These are phyloP conservation scores for Botrytis porri DNA, from an alignment of 2,329 filamentous ascomycete genomes.

Conservation along the genomic window DNA sequence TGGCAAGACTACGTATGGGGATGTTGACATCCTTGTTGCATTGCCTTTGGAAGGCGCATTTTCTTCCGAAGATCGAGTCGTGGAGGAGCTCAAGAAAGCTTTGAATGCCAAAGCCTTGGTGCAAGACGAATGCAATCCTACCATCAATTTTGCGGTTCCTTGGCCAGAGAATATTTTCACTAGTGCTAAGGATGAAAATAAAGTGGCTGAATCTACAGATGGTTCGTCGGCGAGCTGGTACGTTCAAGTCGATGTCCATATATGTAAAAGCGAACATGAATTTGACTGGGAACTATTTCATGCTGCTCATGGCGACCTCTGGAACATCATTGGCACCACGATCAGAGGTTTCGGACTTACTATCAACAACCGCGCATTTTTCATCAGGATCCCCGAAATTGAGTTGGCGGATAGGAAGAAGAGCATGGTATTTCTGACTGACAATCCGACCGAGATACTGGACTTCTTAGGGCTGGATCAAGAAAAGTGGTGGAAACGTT, in stretches of 20 bases:
- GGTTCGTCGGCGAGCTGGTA: slow-evolving; percentile 36
- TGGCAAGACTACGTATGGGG: slow-evolving; percentile 64
- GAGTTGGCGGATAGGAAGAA: slow-evolving; percentile 56
- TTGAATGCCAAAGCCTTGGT: slow-evolving; percentile 48
- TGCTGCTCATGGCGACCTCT: slow-evolving; percentile 68
- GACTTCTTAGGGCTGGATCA: slow-evolving; percentile 60
- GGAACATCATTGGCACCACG: slow-evolving; percentile 62
- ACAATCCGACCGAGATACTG: slow-evolving; percentile 54
- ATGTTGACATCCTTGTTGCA: slow-evolving; percentile 67
- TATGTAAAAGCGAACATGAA: slow-evolving; percentile 44
- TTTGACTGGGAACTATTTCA: slow-evolving; percentile 66
- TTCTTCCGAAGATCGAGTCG: slow-evolving; percentile 19
- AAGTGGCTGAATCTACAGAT: neutral
- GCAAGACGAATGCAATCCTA: slow-evolving; percentile 34
- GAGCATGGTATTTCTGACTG: slow-evolving; percentile 56
- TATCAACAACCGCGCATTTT: slow-evolving; percentile 60
- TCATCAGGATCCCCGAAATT: slow-evolving; percentile 65
- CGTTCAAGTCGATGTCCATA: slow-evolving; percentile 68
- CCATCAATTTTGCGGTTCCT: slow-evolving; percentile 53
- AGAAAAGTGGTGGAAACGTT: slow-evolving; percentile 52
- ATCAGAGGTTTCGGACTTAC: slow-evolving; percentile 66
- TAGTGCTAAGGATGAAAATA: neutral
- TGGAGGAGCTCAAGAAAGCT: slow-evolving; percentile 39
- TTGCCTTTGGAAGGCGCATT: slow-evolving; percentile 30
- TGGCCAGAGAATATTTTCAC: slow-evolving; percentile 43